phyloP scores from a whole-genome alignment of 805 yeast genomes.

The Phaffomyces thermotolerans region DNA sequence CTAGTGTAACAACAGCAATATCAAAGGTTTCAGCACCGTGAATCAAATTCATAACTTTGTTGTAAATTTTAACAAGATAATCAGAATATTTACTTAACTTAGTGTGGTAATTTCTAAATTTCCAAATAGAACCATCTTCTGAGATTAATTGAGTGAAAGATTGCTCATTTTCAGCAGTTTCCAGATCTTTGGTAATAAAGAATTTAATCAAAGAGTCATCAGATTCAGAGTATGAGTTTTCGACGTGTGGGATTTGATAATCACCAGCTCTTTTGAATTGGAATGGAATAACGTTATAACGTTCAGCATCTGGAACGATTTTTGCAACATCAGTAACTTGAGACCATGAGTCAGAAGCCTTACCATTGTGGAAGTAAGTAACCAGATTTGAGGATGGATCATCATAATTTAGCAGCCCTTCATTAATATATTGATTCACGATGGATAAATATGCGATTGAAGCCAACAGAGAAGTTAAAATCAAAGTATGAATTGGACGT shows the following conservation, averaged over 20 bases:
- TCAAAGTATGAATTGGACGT: constrained; percentile 81
- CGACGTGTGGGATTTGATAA: constrained; percentile 35
- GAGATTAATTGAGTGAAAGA: constrained; percentile 14
- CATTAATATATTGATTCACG: constrained; percentile 53
- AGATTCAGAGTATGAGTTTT: constrained; percentile 32
- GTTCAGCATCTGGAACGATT: constrained; percentile 34
- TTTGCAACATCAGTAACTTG: constrained; percentile 35
- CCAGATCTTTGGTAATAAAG: constrained; percentile 25
- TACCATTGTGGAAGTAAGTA: constrained; percentile 32
- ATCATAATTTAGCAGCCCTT: constrained; percentile 14
- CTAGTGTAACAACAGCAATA: constrained; percentile 67
- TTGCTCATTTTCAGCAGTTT: constrained; percentile 7
- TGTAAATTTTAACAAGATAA: constrained; percentile 34
- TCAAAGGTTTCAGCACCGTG: constrained; percentile 81
- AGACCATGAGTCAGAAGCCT: constrained; percentile 38
- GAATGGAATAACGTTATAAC: constrained; percentile 46
- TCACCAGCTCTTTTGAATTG: constrained; percentile 43
- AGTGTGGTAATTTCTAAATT: constrained; percentile 45
- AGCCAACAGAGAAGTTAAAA: constrained; percentile 64
- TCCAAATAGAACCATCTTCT: constrained; percentile 49
- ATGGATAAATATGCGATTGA: constrained; percentile 74
- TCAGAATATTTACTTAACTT: constrained; percentile 51
- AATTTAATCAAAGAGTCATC: constrained; percentile 38
- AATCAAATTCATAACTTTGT: constrained; percentile 39
- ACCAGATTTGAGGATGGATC: constrained; percentile 13